phyloP scores from a whole-genome alignment of 1,284 basidiomycete genomes.

The Cerrena zonata region DNA sequence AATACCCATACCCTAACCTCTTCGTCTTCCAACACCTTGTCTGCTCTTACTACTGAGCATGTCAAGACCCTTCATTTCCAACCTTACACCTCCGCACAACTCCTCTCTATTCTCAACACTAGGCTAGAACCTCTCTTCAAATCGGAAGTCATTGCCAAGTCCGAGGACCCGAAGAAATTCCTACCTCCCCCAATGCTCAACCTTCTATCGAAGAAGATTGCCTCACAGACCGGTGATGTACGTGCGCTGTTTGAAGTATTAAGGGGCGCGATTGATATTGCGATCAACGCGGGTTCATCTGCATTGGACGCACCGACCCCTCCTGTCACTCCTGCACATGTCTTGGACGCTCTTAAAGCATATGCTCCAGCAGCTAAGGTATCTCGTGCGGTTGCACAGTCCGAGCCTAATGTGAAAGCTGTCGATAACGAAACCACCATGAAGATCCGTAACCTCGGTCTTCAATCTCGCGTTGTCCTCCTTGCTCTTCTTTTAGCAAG shows the following conservation, averaged over 20 bases:
- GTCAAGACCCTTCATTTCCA: conserved; percentile 69
- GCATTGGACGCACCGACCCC: conserved; percentile 35
- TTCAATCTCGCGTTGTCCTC: conserved; percentile 67
- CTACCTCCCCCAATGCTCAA: conserved; percentile 57
- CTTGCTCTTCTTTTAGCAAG: conserved; percentile 58
- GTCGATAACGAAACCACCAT: conserved; percentile 56
- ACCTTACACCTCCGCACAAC: conserved; percentile 64
- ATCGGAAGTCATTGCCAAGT: conserved; percentile 18
- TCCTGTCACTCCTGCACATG: conserved; percentile 54
- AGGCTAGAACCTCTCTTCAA: conserved; percentile 46
- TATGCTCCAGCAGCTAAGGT: conserved; percentile 46
- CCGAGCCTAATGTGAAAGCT: conserved; percentile 21
- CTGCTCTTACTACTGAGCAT: conserved; percentile 32
- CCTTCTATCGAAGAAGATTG: conserved; percentile 70
- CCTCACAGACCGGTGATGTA: conserved; percentile 73
- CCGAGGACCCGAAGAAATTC: conserved; percentile 43
- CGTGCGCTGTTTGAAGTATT: conserved; percentile 71
- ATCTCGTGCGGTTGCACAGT: conserved; percentile 5
- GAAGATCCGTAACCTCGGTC: conserved; percentile 60
- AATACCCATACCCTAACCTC: conserved; percentile 77
- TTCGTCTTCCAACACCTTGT: conserved; percentile 33
- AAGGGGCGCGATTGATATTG: conserved; percentile 69
- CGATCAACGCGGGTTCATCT: conserved; percentile 26
- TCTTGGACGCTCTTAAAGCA: conserved; percentile 64
- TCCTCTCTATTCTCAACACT: conserved; percentile 58